phyloP scores from a whole-genome alignment of 345 rosid genomes.

The Salix koriyanagi region DNA sequence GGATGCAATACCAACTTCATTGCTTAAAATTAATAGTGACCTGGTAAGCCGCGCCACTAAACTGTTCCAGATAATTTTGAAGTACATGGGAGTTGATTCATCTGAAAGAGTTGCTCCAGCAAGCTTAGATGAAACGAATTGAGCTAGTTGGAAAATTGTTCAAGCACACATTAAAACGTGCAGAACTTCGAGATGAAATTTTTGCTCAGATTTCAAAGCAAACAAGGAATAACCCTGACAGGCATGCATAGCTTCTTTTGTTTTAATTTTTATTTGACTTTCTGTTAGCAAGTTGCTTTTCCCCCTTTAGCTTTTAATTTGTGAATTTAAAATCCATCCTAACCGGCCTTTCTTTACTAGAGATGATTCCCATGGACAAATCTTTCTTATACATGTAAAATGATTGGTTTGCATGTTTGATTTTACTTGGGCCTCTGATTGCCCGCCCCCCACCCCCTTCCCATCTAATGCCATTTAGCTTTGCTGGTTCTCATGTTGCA shows the following conservation, averaged over 20 bases:
- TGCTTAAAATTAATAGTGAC: slow-evolving; percentile 79
- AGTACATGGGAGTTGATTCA: slow-evolving; percentile 92
- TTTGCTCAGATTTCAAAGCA: slow-evolving; percentile 95
- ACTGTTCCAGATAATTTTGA: slow-evolving; percentile 74
- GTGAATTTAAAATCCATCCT: background rate
- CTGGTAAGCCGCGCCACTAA: slow-evolving; percentile 80
- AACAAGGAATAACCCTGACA: slow-evolving; percentile 90
- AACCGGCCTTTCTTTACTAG: background rate
- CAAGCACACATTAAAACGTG: slow-evolving; percentile 84
- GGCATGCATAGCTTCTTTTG: slow-evolving; percentile 30
- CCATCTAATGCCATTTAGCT: slow-evolving; percentile 6
- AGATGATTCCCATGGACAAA: background rate
- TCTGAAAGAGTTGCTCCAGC: slow-evolving; percentile 65
- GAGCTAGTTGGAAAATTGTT: slow-evolving; percentile 82
- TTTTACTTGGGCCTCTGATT: background rate
- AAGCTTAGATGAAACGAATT: slow-evolving; percentile 80
- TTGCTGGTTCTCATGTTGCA: slow-evolving; percentile 25
- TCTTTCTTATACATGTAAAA: background rate
- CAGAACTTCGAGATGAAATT: slow-evolving; percentile 94
- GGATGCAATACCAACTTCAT: slow-evolving; percentile 95
- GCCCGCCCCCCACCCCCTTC: background rate
- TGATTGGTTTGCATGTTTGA: background rate
- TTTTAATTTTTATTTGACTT: background rate
- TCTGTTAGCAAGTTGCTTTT: background rate
- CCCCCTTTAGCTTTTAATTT: background rate